phyloP scores from a whole-genome alignment of 768 basidiomycete species.

The Amanita fuliginea region DNA sequence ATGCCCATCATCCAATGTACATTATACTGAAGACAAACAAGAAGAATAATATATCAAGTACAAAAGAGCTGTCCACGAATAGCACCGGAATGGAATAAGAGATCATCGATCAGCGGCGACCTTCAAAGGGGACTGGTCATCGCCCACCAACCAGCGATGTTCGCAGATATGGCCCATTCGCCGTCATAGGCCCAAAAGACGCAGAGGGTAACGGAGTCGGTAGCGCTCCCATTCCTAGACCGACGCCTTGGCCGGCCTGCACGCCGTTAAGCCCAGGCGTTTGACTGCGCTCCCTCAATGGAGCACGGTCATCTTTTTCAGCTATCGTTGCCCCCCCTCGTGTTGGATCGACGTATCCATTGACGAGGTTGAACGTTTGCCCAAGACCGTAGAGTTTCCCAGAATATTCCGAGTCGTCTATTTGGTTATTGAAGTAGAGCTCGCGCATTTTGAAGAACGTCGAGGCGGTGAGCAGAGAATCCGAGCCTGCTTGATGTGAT shows the following conservation, averaged over 20 bases:
- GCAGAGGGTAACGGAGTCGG: slow-evolving; percentile 37
- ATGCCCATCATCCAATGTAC: background rate
- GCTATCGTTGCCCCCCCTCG: slow-evolving; percentile 74
- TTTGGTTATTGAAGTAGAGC: slow-evolving; percentile 80
- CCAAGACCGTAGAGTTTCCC: slow-evolving; percentile 80
- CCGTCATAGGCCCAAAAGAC: slow-evolving; percentile 48
- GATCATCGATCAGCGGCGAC: slow-evolving; percentile 1
- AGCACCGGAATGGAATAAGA: slow-evolving; percentile 11
- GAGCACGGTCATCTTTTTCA: slow-evolving; percentile 62
- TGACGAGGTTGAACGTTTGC: slow-evolving; percentile 59
- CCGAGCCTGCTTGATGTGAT: slow-evolving; percentile 96
- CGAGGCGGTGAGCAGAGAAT: slow-evolving; percentile 84
- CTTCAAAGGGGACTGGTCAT: slow-evolving; percentile 16
- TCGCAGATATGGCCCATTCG: slow-evolving; percentile 56
- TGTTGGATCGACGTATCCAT: slow-evolving; percentile 54
- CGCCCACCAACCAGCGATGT: slow-evolving; percentile 47
- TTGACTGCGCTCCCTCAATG: slow-evolving; percentile 43
- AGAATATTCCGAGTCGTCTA: slow-evolving; percentile 76
- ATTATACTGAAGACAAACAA: background rate
- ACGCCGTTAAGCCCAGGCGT: slow-evolving; percentile 37
- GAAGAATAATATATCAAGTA: slow-evolving; percentile 3
- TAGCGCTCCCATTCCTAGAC: slow-evolving; percentile 37
- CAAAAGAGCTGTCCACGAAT: slow-evolving; percentile 7
- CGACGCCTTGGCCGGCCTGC: slow-evolving; percentile 26
- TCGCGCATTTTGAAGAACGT: slow-evolving; percentile 97